phyloP scores from a whole-genome alignment of 768 basidiomycete genomes.

The Auriscalpium orientale region DNA sequence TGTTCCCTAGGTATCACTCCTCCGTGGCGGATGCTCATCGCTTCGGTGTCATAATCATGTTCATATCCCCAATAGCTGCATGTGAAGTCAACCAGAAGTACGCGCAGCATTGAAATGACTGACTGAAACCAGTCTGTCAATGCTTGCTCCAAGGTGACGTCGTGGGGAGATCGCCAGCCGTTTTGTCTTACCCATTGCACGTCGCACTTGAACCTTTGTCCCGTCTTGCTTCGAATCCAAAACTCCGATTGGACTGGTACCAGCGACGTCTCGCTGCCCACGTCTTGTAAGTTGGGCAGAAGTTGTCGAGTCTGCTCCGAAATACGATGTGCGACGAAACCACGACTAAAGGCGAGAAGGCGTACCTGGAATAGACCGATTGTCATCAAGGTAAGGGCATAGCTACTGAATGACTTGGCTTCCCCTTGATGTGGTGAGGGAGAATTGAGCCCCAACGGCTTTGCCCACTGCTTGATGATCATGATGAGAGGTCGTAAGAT shows the following conservation, averaged over 20 bases:
- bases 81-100: neutral
- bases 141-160: constrained; percentile 3
- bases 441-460: constrained; percentile 41
- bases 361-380: constrained; percentile 51
- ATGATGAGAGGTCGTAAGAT: constrained; percentile 36
- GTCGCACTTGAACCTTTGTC: constrained; percentile 4
- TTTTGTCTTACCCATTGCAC: constrained; percentile 5
- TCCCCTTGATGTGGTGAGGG: constrained; percentile 22
- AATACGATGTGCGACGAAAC: neutral
- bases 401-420: constrained; percentile 48
- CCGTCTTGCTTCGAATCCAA: neutral
- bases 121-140: constrained; percentile 6
- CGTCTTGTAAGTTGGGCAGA: constrained; percentile 48
- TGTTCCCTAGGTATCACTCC: constrained; percentile 25
- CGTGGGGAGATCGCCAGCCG: constrained; percentile 2
- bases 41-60: constrained; percentile 26
- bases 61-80: constrained; percentile 37
- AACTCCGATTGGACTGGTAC: constrained; percentile 3
- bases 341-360: neutral
- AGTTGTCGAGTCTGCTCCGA: constrained; percentile 30
- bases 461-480: constrained; percentile 55
- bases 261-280: constrained; percentile 15
- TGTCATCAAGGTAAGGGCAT: constrained; percentile 53
- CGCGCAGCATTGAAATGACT: neutral
- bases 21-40: constrained; percentile 34